Evolutionary conservation across 352 stramenopile genomes (phyloP), one percentile per base, ranked within the genome.

Genomic region (Pythium rhizo-oryzae): DNA sequence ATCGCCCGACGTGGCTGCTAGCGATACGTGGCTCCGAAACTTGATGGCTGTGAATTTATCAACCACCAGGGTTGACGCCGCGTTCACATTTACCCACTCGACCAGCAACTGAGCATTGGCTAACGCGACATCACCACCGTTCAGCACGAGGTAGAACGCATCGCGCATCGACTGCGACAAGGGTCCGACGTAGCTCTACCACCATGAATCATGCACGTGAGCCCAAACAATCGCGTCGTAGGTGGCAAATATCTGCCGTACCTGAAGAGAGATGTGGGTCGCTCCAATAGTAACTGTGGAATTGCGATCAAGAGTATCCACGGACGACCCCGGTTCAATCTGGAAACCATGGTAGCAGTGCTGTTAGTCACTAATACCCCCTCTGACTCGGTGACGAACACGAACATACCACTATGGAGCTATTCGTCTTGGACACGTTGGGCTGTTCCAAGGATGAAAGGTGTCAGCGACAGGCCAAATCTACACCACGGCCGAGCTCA

Each of bases 31-130:
- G 15, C 52, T 46, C 25, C 62, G 76, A 61, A 93, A 92, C 51
- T 91, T 87, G n/a, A 88, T 60, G 19, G 84, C 77, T 0, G 86
- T 88, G 66, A 84, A 94, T 52, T 89, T 88, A 59, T 94, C 86
- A 53, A 94, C 70, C 2, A 69, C 55, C 33, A 74, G 18, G 19
- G 25, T 65, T 5, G 59, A 59, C 9, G 33, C 19, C 18, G 57
- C 52, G 21, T 30, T 54, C 16, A 76, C 43, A 5, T 19, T 39
- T 6, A 72, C 43, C 21, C 33, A 23, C 11, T 69, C 54, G 5
- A 53, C 41, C 1, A 69, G 53, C n/a, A 77, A 4, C 30, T 70
- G 50, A 0, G 70, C 70, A 30, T 77, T 77, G 5, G 66, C 61
- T 8, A 77, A 33, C 4, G 61, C 58, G 3, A 77, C 55, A 18